Evolutionary conservation across 2,329 filamentous ascomycete species (phyloP).

Genomic region (Epichloe elymi): DNA sequence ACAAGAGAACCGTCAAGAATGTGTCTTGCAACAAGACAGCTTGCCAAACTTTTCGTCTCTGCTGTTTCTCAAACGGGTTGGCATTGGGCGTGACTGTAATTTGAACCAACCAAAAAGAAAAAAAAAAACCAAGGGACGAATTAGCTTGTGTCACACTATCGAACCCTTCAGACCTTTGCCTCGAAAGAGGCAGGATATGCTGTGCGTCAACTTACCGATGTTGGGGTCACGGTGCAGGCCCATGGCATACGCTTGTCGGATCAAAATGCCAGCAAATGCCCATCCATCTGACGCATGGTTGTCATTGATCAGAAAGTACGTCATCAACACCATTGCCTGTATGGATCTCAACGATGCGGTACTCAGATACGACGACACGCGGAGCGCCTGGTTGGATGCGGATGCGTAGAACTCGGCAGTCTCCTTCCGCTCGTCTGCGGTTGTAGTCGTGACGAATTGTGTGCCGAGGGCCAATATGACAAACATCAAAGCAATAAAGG

Average conservation of each 20-base stretch:
- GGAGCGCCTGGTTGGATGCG: constrained; percentile 63
- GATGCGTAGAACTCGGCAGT: constrained; percentile 74
- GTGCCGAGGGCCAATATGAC: constrained; percentile 67
- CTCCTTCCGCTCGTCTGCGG: constrained; percentile 51
- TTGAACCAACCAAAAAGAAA: not conserved
- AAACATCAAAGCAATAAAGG: constrained; percentile 60
- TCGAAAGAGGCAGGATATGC: not conserved
- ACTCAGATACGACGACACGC: constrained; percentile 65
- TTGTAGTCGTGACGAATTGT: constrained; percentile 54
- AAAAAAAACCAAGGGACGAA: not conserved
- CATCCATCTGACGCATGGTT: constrained; percentile 75
- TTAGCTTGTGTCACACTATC: not conserved
- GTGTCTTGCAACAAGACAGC: constrained; percentile 71
- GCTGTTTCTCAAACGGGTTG: constrained; percentile 60
- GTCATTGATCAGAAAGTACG: constrained; percentile 76
- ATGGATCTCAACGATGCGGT: constrained; percentile 59
- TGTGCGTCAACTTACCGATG: constrained; percentile 33
- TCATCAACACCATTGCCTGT: constrained; percentile 68
- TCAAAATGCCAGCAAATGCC: constrained; percentile 66
- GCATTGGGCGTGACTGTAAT: constrained; percentile 47
- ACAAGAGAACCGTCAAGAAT: constrained; percentile 64
- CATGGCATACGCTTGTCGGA: constrained; percentile 71
- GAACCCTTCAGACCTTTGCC: no score
- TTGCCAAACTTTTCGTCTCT: constrained; percentile 70
- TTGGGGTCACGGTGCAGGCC: constrained; percentile 69